Base-by-base conservation (phyloP, 139 green algal species). In the Micractinium conductrix region DNA sequence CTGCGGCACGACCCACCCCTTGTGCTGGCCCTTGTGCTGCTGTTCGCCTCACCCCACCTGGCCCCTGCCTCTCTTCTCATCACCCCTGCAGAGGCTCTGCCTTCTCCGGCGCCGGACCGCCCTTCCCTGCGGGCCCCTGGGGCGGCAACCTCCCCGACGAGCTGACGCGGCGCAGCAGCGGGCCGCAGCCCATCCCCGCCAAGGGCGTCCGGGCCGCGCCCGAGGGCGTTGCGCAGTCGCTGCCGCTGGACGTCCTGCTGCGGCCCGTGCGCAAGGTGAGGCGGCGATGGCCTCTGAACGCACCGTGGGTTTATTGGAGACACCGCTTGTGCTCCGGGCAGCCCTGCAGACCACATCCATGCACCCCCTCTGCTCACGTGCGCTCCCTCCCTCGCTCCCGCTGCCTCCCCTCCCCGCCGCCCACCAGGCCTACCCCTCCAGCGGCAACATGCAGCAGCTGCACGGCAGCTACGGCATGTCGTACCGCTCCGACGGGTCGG, bases 191-290 rank as follows among this genome's bases (percentile, higher is more conserved):
- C 50, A 81, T 81, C 74, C 74, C 74, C 22, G 65, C 65, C 42
- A 44, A 33, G 65, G 33, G 1, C 16, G 65, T 16, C 33, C 28
- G 70, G 26, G 50, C 35, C 4, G 28, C 71, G 4, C 14, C 2
- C 8, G 58, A 73, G 28, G 58, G 22, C 4, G 33, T 16, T 14
- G n/a, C 44, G 40, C 40, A 55, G 58, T 82, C 58, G 10, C 28
- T 82, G 38, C 76, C 76, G 16, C 38, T 82, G 14, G 76, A 82
- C 3, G 62, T 65, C 2, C 63, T 85, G 80, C 63, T 85, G 69
- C 81, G 65, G 1, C 81, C 73, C 1, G 63, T 78, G 81, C 73
- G 73, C 81, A 74, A 84, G 63, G 79, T 84, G 79, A 60, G 58
- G 17, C 12, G 48, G 48, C 48, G 12, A 58, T 16, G 48, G 16